A percentile compares a stretch with the other conserved stretches of the same genome.
Evolutionary conservation across 306 rosid species (phyloP).

Genomic region (Malus orientalis): DNA sequence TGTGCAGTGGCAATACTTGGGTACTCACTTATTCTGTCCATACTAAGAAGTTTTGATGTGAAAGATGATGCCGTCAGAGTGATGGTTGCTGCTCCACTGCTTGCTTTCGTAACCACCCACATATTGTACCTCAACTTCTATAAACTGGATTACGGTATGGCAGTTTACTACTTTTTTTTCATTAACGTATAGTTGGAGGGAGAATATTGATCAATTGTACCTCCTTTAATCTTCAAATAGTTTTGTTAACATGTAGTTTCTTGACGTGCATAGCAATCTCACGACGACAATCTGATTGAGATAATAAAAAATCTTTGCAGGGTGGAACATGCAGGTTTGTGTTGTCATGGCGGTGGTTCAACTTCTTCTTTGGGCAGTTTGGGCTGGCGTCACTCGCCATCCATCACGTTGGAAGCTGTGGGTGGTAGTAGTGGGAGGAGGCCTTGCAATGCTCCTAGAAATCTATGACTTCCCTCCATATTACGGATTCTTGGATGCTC

Average conservation of each 20-base stretch:
- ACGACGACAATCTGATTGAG: neutral
- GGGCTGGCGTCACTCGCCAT: slow-evolving; percentile 45
- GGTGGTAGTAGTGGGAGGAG: slow-evolving; percentile 48
- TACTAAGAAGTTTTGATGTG: slow-evolving; percentile 49
- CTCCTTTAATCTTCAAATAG: no score
- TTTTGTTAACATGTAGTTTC: no score
- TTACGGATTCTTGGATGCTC: slow-evolving; percentile 56
- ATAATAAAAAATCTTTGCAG: slow-evolving; percentile 22
- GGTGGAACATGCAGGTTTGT: slow-evolving; percentile 81
- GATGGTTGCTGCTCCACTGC: slow-evolving; percentile 70
- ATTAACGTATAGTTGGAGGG: neutral
- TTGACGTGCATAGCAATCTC: no score
- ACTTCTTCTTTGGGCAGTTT: slow-evolving; percentile 57
- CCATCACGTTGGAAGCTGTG: slow-evolving; percentile 65
- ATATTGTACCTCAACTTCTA: slow-evolving; percentile 59
- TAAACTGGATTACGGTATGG: slow-evolving; percentile 57
- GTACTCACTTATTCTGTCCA: slow-evolving; percentile 57
- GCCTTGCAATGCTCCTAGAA: slow-evolving; percentile 53
- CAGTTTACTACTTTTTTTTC: neutral
- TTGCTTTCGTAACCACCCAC: slow-evolving; percentile 61
- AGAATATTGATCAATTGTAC: no score
- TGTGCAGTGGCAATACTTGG: slow-evolving; percentile 69
- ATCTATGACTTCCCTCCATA: slow-evolving; percentile 66
- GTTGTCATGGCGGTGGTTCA: slow-evolving; percentile 52
- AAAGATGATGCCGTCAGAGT: slow-evolving; percentile 67